Evolutionary conservation across 1,284 basidiomycete species (phyloP), one percentile per base, ranked within the genome.

Genomic region (Coniophora puteana): DNA sequence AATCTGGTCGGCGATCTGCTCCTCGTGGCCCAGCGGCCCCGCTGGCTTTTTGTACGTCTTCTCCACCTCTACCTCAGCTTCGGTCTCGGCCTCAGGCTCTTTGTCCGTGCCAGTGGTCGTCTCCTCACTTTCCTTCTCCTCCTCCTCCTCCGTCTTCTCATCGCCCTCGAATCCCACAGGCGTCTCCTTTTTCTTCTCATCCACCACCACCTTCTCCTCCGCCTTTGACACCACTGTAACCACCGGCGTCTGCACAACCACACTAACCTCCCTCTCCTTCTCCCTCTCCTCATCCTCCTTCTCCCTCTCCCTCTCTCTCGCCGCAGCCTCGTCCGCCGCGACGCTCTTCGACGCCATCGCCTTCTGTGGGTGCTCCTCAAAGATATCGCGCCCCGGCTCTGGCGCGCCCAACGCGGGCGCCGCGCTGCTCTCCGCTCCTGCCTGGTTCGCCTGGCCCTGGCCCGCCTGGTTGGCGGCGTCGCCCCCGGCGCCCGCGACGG

Each of bases 301-400:
- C 6, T 33, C 46, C 11, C 0, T 13, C n/a, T n/a, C n/a, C n/a
- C n/a, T n/a, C n/a, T n/a, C n/a, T n/a, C n/a, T n/a, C n/a, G n/a
- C n/a, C n/a, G n/a, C n/a, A n/a, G n/a, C n/a, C 1, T 22, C 34
- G 8, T 36, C 40, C 2, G 31, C 8, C 28, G 25, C 24, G 6
- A 7, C 12, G 26, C 50, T 54, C 44, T 58, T 68, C 29, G n/a
- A n/a, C n/a, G n/a, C n/a, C n/a, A 66, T 57, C 39, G 63, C 52
- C 44, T 66, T 65, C 42, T 63, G 58, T 8, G 65, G 62, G 23
- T 53, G 54, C 31, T 56, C 56, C 8, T 56, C 80, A 53, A 89
- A 88, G 41, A 87, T 67, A 51, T 88, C 78, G 8, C 63, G 68
- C 0, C 84, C 84, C 4, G 85, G 85, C 50, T 85, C 82, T 0